Percentiles rank a stretch among this genome's conserved stretches.
Conservation (phyloP, 495 filamentous ascomycete genomes). For the Tuber aestivum region DNA sequence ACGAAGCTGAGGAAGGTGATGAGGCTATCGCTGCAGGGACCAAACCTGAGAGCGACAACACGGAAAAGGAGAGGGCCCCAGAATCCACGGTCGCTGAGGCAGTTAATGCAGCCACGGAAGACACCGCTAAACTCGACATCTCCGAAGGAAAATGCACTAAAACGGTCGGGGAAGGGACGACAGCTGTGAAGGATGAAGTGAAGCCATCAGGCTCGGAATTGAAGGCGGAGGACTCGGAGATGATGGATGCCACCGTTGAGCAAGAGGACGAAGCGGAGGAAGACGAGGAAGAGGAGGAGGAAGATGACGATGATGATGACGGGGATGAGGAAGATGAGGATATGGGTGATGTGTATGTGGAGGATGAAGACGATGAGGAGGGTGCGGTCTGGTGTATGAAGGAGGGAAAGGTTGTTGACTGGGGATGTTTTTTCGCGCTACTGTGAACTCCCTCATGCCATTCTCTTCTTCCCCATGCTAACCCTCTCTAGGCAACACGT, state of each 20-base stretch:
- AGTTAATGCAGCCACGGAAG: slow-evolving; percentile 14
- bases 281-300: slow-evolving; percentile 63
- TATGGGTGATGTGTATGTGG: slow-evolving; percentile 59
- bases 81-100: slow-evolving; percentile 43
- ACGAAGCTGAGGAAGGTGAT: slow-evolving; percentile 31
- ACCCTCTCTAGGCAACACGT: slow-evolving; percentile 56
- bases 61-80: background rate
- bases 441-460: slow-evolving; percentile 45
- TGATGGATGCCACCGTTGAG: slow-evolving; percentile 68
- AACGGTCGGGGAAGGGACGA: slow-evolving; percentile 26
- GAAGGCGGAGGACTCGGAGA: slow-evolving; percentile 11
- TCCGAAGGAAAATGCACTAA: slow-evolving; percentile 19
- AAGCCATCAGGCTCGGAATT: slow-evolving; percentile 9
- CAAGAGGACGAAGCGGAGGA: slow-evolving; percentile 45
- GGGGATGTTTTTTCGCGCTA: slow-evolving; percentile 86
- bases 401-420: slow-evolving; percentile 77
- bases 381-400: slow-evolving; percentile 83
- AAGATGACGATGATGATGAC: slow-evolving; percentile 49
- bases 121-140: slow-evolving; percentile 11
- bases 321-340: slow-evolving; percentile 48
- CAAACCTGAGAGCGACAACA: background rate
- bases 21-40: slow-evolving; percentile 36
- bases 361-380: slow-evolving; percentile 79
- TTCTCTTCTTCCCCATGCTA: slow-evolving; percentile 7
- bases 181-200: slow-evolving; percentile 42